Percentiles rank a stretch among this genome's conserved stretches.
Evolutionary conservation across 805 yeast genomes (phyloP).

Genomic region (Saccharomycopsis fermentans): DNA sequence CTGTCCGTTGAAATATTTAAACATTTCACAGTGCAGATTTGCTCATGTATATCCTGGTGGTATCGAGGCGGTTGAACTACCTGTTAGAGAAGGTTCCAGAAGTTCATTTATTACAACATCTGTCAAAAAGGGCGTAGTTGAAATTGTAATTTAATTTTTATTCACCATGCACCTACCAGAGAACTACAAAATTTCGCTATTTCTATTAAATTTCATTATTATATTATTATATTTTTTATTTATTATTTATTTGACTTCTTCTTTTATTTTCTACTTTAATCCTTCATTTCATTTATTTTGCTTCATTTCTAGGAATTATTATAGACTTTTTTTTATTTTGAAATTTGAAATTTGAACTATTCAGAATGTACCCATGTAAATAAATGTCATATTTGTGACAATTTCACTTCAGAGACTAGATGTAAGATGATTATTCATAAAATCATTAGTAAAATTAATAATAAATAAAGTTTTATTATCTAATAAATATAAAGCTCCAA

Average conservation of each 20-base stretch:
- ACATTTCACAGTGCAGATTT: conserved; percentile 64
- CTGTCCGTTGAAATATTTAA: conserved; percentile 39
- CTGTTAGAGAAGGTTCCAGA: conserved; percentile 39
- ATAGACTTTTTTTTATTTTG: background rate
- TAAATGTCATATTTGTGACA: too few species aligned
- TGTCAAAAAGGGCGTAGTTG: conserved; percentile 43
- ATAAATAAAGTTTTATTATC: background rate
- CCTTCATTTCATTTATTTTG: background rate
- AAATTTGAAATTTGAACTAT: background rate
- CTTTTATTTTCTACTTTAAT: background rate
- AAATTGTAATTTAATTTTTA: conserved; percentile 39
- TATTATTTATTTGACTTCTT: background rate
- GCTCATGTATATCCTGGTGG: conserved; percentile 54
- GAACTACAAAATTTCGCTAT: too few species aligned
- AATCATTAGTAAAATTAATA: background rate
- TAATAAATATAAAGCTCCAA: too few species aligned
- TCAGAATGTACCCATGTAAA: background rate
- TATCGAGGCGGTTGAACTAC: conserved; percentile 46
- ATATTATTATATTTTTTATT: background rate
- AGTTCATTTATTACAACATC: conserved; percentile 48
- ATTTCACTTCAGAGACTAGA: background rate
- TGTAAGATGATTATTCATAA: background rate
- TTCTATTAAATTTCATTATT: background rate
- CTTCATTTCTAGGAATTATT: background rate
- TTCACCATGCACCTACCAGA: background rate